Evolutionary conservation across 1,139 yeast genomes (phyloP).

Genomic region (Suhomyces terraborum): DNA sequence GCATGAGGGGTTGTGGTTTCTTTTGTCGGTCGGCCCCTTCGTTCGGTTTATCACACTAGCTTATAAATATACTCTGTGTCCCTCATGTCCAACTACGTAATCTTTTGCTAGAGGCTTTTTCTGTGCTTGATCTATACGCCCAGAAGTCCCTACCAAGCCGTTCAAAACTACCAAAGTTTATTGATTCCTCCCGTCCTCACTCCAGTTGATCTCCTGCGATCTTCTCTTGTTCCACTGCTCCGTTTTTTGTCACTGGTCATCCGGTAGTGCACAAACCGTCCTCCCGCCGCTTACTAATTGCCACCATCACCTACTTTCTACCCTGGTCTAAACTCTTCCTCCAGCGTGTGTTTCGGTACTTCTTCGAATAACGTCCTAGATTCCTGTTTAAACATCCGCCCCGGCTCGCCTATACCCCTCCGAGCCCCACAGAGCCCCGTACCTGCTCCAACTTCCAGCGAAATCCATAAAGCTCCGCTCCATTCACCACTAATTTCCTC

Average conservation of each 20-base stretch:
- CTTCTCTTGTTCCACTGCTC: not conserved
- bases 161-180: too few species aligned
- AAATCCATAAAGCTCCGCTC: too few species aligned
- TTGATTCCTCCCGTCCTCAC: not conserved
- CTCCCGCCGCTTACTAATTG: conserved; percentile 11
- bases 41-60: conserved; percentile 3
- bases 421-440: too few species aligned
- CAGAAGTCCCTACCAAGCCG: not conserved
- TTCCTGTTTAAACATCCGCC: too few species aligned
- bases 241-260: too few species aligned
- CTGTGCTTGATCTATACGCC: not conserved
- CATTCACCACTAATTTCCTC: not conserved
- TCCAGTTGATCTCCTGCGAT: not conserved
- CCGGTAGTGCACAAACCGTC: conserved; percentile 9
- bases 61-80: conserved; percentile 6
- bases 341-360: too few species aligned
- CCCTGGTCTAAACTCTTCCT: too few species aligned
- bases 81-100: conserved; percentile 1
- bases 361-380: too few species aligned
- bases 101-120: not conserved
- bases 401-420: too few species aligned
- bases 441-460: too few species aligned
- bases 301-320: conserved; percentile 1
- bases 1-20: conserved; percentile 8
- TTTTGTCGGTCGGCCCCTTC: conserved; percentile 5